Percentiles rank a stretch among this genome's conserved stretches.
phyloP scores from a whole-genome alignment of 495 filamentous ascomycete genomes.

The Apodospora peruviana region DNA sequence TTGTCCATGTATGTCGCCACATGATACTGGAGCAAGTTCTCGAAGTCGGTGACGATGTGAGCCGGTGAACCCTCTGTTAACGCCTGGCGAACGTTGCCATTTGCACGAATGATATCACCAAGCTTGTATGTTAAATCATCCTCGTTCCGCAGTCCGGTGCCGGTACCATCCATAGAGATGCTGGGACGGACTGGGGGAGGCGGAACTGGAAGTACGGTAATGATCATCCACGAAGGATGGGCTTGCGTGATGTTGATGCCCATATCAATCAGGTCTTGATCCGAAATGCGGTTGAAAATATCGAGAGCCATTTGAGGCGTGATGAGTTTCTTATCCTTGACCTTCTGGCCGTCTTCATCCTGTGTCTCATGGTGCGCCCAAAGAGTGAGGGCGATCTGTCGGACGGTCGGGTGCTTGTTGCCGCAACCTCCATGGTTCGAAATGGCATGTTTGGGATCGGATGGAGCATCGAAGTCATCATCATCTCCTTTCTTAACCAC shows the following conservation, averaged over 20 bases:
- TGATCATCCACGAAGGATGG: constrained; percentile 95
- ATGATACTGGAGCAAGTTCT: constrained; percentile 91
- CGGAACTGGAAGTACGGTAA: constrained; percentile 90
- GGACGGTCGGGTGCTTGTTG: constrained; percentile 80
- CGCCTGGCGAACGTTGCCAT: constrained; percentile 84
- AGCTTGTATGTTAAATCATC: constrained; percentile 99
- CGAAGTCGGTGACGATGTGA: constrained; percentile 85
- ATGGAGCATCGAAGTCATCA: constrained; percentile 42
- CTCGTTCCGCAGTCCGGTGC: constrained; percentile 80
- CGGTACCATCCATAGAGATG: constrained; percentile 89
- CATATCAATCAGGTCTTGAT: constrained; percentile 75
- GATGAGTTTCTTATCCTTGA: constrained; percentile 77
- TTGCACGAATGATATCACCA: constrained; percentile 95
- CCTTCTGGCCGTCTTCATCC: constrained; percentile 75
- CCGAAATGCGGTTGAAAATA: constrained; percentile 76
- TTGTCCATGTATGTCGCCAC: constrained; percentile 99
- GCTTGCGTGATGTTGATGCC: constrained; percentile 91
- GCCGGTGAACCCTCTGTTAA: constrained; percentile 82
- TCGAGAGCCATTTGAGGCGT: constrained; percentile 78
- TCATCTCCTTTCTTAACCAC: constrained; percentile 53
- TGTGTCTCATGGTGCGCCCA: constrained; percentile 43
- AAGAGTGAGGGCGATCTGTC: constrained; percentile 77
- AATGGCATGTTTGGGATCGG: constrained; percentile 42
- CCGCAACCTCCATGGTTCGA: constrained; percentile 82
- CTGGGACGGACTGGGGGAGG: constrained; percentile 93